Evolutionary conservation across 2,329 filamentous ascomycete species (phyloP).

Genomic region (Epichloe brachyelytri): DNA sequence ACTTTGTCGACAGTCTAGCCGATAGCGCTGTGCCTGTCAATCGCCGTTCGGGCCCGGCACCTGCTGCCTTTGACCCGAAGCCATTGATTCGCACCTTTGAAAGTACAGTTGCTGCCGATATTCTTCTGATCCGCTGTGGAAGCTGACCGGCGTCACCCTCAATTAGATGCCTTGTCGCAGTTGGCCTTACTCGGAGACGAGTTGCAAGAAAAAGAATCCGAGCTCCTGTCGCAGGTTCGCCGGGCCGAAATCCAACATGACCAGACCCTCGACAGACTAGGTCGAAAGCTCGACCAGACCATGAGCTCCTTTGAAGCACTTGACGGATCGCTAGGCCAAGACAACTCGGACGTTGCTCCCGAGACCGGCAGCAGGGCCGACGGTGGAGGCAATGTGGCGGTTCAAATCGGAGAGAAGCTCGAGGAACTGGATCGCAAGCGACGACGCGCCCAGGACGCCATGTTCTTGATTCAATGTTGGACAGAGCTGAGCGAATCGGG

Average conservation of each 20-base stretch:
- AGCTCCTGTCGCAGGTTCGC: conserved; percentile 77
- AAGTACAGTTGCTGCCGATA: conserved; percentile 29
- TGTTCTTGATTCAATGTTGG: conserved; percentile 95
- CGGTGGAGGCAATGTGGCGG: conserved; percentile 72
- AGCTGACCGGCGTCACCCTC: background rate
- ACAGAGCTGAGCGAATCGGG: conserved; percentile 86
- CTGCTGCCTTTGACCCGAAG: conserved; percentile 76
- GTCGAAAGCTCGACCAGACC: conserved; percentile 79
- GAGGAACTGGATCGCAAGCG: conserved; percentile 92
- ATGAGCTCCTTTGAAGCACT: conserved; percentile 86
- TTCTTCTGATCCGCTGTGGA: background rate
- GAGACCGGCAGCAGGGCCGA: conserved; percentile 26
- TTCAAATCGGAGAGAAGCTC: conserved; percentile 85
- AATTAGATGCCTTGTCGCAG: conserved; percentile 49
- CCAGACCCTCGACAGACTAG: conserved; percentile 75
- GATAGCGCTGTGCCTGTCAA: conserved; percentile 69
- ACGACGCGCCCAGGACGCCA: conserved; percentile 79
- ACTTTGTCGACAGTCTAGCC: conserved; percentile 89
- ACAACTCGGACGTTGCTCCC: conserved; percentile 23
- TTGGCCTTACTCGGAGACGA: conserved; percentile 65
- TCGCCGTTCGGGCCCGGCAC: conserved; percentile 59
- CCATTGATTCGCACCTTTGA: conserved; percentile 94
- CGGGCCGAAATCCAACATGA: conserved; percentile 87
- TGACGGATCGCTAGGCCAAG: conserved; percentile 66
- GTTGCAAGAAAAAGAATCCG: conserved; percentile 79